Base-by-base conservation (phyloP, 2,329 filamentous ascomycete genomes). In the Colletotrichum sansevieriae region DNA sequence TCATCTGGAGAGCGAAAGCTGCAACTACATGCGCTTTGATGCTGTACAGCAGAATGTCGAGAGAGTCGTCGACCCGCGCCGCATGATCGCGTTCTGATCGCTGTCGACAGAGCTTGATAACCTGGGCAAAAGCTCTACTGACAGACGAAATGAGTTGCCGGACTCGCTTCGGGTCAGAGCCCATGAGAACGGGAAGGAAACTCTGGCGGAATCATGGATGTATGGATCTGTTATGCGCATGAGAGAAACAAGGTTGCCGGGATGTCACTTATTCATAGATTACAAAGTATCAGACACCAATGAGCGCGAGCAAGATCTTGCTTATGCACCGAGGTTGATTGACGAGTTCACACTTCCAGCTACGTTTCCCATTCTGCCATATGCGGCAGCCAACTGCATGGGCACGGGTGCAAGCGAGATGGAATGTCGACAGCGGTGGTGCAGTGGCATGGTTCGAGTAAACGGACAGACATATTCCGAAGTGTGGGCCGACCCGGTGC, bases 1-100 rank as follows among this genome's bases (percentile, higher is more conserved):
- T 56, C 82, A 84, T 57, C 72, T 83, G 13, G 82, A 84, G 74
- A 84, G 81, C 73, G 82, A 84, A 73, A 62, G 71, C 3, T 84
- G 82, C 68, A 73, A 75, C 4, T 78, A 71, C 41, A 79, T 76
- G 65, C 75, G 78, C 6, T 83, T 83, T 59, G 74, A 78, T 4
- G 68, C 65, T 0, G 78, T 82, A 7, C 79, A 82, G 75, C 47
- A 47, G 3, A 60, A 65, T 1, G 62, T 73, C 15, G 56, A 18
- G 25, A 13, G 15, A n/a, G 43, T 63, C 4, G 4, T 67, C 5
- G 59, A 67, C 12, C 44, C 64, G 5, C 20, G 43, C 3, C 59
- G 64, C 9, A 67, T 58, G 59, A 51, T 67, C 43, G 10, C 51
- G 3, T 46, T 64, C 11, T 63, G 6, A 63, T 29, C 29, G 29